Evolutionary conservation across 495 filamentous ascomycete genomes (phyloP).

Genomic region (Penicillium argentinense): DNA sequence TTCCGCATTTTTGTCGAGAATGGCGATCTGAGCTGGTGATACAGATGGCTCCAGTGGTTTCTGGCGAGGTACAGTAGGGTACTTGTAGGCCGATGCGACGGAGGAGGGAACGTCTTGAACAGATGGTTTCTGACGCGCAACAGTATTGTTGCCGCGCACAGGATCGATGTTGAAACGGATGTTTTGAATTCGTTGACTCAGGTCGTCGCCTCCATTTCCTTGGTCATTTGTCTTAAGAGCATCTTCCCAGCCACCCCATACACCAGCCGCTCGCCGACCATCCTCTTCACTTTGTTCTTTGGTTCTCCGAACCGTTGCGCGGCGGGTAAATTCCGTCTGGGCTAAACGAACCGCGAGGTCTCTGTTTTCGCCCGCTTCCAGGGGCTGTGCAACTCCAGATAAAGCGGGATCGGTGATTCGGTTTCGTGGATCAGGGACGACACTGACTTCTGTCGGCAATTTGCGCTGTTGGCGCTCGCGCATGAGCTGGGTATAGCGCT

Average conservation of each 20-base stretch:
- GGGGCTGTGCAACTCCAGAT: constrained; percentile 42
- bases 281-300: constrained; percentile 52
- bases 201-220: constrained; percentile 31
- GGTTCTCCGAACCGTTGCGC: constrained; percentile 58
- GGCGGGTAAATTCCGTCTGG: constrained; percentile 67
- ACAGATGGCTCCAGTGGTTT: constrained; percentile 27
- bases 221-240: constrained; percentile 30
- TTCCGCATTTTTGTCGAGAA: constrained; percentile 24
- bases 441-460: constrained; percentile 16
- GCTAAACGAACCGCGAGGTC: constrained; percentile 79
- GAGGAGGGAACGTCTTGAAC: constrained; percentile 13
- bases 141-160: constrained; percentile 9
- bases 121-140: constrained; percentile 9
- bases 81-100: constrained; percentile 40
- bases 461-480: constrained; percentile 44
- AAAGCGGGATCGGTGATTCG: constrained; percentile 38
- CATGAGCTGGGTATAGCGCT: constrained; percentile 58
- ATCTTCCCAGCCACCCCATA: constrained; percentile 63
- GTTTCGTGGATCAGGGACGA: constrained; percentile 14
- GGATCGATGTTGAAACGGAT: constrained; percentile 39
- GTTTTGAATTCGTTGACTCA: constrained; percentile 50
- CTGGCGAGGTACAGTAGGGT: constrained; percentile 55
- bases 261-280: constrained; percentile 56
- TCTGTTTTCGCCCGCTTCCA: constrained; percentile 70
- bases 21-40: constrained; percentile 18